Evolutionary conservation across 2,329 filamentous ascomycete species (phyloP), one percentile per base, ranked within the genome.

Genomic region (Nemania sp.): DNA sequence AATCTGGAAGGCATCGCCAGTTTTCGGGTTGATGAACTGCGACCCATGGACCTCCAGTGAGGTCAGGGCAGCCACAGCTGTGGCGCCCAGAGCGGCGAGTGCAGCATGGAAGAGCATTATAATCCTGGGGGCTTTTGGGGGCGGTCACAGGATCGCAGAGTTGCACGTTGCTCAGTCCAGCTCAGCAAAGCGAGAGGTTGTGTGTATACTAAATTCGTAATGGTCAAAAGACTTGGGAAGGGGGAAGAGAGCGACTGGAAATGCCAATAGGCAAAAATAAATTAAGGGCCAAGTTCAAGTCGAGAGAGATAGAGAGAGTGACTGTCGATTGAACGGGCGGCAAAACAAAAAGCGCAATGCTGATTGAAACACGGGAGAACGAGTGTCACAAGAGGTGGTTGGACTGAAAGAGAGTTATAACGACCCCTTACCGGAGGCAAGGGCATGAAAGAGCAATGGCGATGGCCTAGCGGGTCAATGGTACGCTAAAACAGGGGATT

Each of bases 1-100:
- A 56, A 89, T 77, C 73, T 87, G 82, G 72, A 87, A 86, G 57
- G 79, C 79, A 64, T 82, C 75, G 56, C 82, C 81, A 19, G 77
- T 81, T 54, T 72, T 71, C 36, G 80, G 73, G 70, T 86, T 83
- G 69, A 86, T 75, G 54, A 88, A 85, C 65, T 83, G 74, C 55
- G 75, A 76, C 61, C 81, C 82, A 53, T 80, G 65, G 57, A 86
- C 76, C 55, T 78, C 75, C 46, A 88, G 77, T 8, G 82, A 71
- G 54, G 76, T 77, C 46, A 88, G 81, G 47, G 84, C 84, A 47
- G 75, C 73, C 45, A 77, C 80, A 34, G 77, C 74, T 56, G 80
- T 80, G 68, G 76, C 75, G 69, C 76, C 75, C 46, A 83, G 70
- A 62, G 79, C 79, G 69, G 80, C 67, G 63, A 83, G 76, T 46